Conservation (phyloP, 768 basidiomycete species). For the Agaricus subrufescens region DNA sequence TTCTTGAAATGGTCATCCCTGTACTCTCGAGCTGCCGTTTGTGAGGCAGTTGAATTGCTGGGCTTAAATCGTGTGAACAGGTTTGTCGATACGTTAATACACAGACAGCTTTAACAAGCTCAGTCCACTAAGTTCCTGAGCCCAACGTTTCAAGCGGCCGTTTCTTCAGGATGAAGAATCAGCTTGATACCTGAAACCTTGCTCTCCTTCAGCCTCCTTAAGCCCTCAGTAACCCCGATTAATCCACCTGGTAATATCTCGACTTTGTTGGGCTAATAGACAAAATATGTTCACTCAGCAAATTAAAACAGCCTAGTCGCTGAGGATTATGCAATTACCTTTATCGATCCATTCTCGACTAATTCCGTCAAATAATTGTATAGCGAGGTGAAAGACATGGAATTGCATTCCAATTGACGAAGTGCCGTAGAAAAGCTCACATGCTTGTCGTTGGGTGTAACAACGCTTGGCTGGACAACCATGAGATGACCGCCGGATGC, state of each 20-base stretch:
- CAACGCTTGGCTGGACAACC: conserved; percentile 27
- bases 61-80: too few relatives aligned
- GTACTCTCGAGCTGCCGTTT: too few relatives aligned
- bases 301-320: neutral
- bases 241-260: conserved; percentile 36
- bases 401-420: conserved; percentile 11
- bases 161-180: conserved; percentile 26
- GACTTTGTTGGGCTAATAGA: conserved; percentile 35
- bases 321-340: conserved; percentile 9
- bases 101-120: too few relatives aligned
- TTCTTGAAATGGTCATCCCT: too few relatives aligned
- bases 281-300: neutral
- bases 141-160: neutral
- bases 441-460: conserved; percentile 14
- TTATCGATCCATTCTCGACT: conserved; percentile 16
- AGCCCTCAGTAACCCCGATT: conserved; percentile 35
- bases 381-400: conserved; percentile 12
- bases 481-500: conserved; percentile 28
- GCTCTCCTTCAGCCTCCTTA: conserved; percentile 34
- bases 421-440: conserved; percentile 11
- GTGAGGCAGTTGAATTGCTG: too few relatives aligned
- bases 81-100: too few relatives aligned
- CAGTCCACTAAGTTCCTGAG: too few relatives aligned
- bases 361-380: conserved; percentile 14
- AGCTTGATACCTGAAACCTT: conserved; percentile 40